Evolutionary conservation across 2,329 filamentous ascomycete species (phyloP).

Genomic region (Fusarium pseudoanthophilum): DNA sequence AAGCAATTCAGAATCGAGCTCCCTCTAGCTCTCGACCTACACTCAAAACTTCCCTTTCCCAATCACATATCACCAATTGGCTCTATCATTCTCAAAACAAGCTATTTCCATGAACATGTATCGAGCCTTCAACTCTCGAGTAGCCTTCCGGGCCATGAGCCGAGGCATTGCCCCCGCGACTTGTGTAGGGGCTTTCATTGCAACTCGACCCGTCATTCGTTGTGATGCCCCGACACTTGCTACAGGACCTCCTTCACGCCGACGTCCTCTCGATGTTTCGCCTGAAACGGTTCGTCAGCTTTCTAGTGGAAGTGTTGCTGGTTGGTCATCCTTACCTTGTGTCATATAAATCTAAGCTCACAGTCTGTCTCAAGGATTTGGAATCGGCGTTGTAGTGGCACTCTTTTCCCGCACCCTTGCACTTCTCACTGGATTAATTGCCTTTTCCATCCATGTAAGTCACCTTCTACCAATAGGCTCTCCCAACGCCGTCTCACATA

Average conservation of each 20-base stretch:
- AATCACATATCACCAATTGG: not conserved
- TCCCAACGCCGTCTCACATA: conserved; percentile 16
- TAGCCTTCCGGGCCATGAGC: conserved; percentile 41
- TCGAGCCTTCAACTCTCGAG: conserved; percentile 36
- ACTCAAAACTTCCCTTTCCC: not conserved
- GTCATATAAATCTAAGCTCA: not conserved
- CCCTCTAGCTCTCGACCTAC: not conserved
- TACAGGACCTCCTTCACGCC: conserved; percentile 27
- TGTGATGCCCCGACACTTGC: conserved; percentile 45
- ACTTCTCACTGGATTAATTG: conserved; percentile 71
- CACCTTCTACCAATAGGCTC: not conserved
- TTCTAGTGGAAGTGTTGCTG: conserved; percentile 65
- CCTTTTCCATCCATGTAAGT: conserved; percentile 71
- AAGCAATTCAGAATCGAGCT: conserved; percentile 21
- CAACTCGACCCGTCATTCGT: conserved; percentile 42
- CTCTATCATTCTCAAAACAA: not conserved
- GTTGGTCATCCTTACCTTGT: conserved; percentile 46
- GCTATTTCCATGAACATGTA: conserved; percentile 29
- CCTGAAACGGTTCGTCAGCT: conserved; percentile 58
- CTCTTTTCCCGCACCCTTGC: conserved; percentile 78
- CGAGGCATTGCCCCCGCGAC: conserved; percentile 44
- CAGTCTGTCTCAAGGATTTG: conserved; percentile 61
- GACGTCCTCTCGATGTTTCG: conserved; percentile 38
- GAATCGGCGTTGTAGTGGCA: conserved; percentile 72
- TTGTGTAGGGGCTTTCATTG: conserved; percentile 43